Percentiles rank a stretch among this genome's conserved stretches.
These are phyloP conservation scores for Thraustotheca clavata DNA, from an alignment of 352 stramenopile species.

Conservation along the genomic window DNA sequence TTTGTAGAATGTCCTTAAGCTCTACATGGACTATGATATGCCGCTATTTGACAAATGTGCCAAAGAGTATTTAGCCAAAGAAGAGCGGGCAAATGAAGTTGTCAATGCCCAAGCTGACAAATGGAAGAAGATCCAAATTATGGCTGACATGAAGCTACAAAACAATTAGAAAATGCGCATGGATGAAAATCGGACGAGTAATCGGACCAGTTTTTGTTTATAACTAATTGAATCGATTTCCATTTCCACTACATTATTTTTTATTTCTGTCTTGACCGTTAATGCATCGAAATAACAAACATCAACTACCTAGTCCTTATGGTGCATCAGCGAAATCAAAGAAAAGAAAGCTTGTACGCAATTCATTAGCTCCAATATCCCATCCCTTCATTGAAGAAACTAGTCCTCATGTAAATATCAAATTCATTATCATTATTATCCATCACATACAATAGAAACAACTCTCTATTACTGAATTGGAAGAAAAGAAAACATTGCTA, in stretches of 20 bases:
- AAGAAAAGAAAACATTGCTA: constrained; percentile 64
- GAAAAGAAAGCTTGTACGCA: constrained; percentile 20
- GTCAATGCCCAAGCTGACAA: constrained; percentile 81
- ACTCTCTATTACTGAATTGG: not conserved
- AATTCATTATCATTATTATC: not conserved
- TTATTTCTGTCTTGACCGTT: no score
- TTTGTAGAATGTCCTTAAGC: constrained; percentile 75
- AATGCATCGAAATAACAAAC: no score
- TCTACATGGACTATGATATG: constrained; percentile 93
- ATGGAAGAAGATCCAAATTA: constrained; percentile 90
- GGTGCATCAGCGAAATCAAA: constrained; percentile 19
- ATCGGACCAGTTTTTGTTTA: no score
- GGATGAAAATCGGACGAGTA: no score
- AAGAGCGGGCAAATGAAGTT: constrained; percentile 53
- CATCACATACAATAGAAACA: not conserved
- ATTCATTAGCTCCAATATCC: constrained; percentile 1
- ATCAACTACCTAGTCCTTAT: constrained; percentile 17
- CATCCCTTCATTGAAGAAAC: not conserved
- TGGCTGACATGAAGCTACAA: constrained; percentile 75
- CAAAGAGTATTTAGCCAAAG: constrained; percentile 76
- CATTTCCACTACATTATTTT: no score
- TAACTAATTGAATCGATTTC: no score
- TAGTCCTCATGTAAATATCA: not conserved
- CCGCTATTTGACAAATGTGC: constrained; percentile 88
- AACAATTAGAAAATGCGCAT: no score